Percentiles rank a stretch among this genome's conserved stretches.
phyloP scores from a whole-genome alignment of 2,329 filamentous ascomycete genomes.

The Cytospora piceicola region DNA sequence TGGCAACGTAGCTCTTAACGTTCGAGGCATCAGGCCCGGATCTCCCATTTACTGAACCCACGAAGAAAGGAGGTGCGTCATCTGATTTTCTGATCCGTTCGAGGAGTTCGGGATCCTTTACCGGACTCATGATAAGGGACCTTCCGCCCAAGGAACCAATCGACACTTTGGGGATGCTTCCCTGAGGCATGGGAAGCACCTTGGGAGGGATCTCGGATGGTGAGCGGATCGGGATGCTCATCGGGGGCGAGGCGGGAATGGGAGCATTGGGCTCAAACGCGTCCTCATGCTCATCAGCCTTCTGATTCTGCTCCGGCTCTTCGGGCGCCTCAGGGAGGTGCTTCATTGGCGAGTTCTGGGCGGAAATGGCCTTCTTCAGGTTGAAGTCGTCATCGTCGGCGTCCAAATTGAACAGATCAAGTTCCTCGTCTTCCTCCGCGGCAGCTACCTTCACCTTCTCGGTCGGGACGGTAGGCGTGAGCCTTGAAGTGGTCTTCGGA shows the following conservation, averaged over 20 bases:
- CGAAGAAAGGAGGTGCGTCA: conserved; percentile 42
- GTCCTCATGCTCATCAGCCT: conserved; percentile 2
- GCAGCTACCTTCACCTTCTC: neutral
- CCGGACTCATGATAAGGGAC: conserved; percentile 37
- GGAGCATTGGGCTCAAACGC: conserved; percentile 13
- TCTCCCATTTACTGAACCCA: conserved; percentile 46
- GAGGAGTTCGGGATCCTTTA: conserved; percentile 27
- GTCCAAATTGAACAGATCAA: conserved; percentile 9
- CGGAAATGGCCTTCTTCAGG: conserved; percentile 17
- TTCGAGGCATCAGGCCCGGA: conserved; percentile 37
- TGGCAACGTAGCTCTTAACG: conserved; percentile 38
- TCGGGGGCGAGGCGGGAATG: conserved; percentile 19
- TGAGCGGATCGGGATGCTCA: conserved; percentile 7
- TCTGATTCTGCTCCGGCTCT: conserved; percentile 4
- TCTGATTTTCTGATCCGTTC: conserved; percentile 44
- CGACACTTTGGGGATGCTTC: conserved; percentile 32
- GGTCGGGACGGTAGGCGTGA: neutral
- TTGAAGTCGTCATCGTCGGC: conserved; percentile 21
- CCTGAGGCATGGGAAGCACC: conserved; percentile 20
- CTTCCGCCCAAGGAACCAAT: conserved; percentile 47
- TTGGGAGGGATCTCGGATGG: conserved; percentile 22
- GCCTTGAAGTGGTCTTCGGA: neutral
- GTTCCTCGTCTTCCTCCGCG: neutral
- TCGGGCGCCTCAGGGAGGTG: conserved; percentile 16
- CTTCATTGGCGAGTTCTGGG: conserved; percentile 13